Base-by-base conservation (phyloP, 2,329 filamentous ascomycete species). In the Sclerotiophoma versabilis region DNA sequence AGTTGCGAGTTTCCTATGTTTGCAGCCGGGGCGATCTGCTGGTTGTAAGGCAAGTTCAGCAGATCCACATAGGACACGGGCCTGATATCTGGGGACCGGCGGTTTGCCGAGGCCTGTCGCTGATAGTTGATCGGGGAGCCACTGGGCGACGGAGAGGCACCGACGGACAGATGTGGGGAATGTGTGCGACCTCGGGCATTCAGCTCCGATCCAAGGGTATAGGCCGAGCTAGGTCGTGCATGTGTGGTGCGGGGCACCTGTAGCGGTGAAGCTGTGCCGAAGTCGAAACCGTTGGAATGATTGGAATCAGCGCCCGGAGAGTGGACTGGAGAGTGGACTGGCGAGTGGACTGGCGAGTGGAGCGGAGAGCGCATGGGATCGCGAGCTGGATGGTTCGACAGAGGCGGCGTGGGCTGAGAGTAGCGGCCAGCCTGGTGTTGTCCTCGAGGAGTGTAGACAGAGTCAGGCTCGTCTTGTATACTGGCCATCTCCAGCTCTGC, bases 1-100 rank as follows among this genome's bases (percentile, higher is more conserved):
- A 99, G 79, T 59, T 89, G 84, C 10, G 89, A 87, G 71, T 98
- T 97, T 75, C 96, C 91, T 55, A 96, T 82, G 23, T 84, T 80
- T 30, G 80, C 76, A 6, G 80, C 79, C 70, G 78, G 91, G 68
- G 77, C 91, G 74, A 77, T 86, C 52, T 91, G 91, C 74, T 96
- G 92, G 20, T 90, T 90, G 72, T 96, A 96, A 0, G 90, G 90
- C 2, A 85, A 77, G 55, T 79, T 87, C 25, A 88, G 77, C 32
- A 87, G 75, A 65, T 88, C 84, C 25, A 88, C 76, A 63, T 87
- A 86, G 6, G 85, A 87, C 7, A 81, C 70, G 0, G 85, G 84
- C 42, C 86, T 77, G 46, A 74, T 79, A 57, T 85, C 83, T 3
- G 85, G 85, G 14, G 86, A 87, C 17, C 80, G 74, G 27, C 81